These are phyloP conservation scores for Vigna hirtella DNA, from an alignment of 306 rosid species.

Conservation along the genomic window DNA sequence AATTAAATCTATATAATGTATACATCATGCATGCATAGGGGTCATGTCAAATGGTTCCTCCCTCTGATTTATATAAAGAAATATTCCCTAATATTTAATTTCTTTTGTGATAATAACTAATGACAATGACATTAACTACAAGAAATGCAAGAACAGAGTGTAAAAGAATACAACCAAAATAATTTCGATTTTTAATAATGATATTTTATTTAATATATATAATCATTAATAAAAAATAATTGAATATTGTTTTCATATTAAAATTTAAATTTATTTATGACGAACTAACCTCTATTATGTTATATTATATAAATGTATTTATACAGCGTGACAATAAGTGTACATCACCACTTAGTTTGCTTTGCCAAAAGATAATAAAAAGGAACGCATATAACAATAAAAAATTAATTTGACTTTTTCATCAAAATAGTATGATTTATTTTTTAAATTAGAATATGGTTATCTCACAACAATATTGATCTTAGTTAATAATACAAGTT, in stretches of 20 bases:
- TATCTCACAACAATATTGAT: no score
- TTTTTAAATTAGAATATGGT: no score
- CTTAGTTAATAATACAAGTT: no score
- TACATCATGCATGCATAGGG: not conserved
- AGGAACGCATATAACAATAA: not conserved
- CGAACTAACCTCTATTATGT: not conserved
- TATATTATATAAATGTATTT: not conserved
- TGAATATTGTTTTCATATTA: not conserved
- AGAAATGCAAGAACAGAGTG: not conserved
- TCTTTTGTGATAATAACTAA: not conserved
- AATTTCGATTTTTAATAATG: not conserved
- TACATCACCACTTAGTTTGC: not conserved
- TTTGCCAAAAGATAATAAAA: not conserved
- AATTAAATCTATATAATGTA: not conserved
- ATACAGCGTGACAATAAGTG: not conserved
- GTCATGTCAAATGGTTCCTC: slow-evolving; percentile 10
- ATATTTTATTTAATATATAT: not conserved
- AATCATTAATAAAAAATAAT: not conserved
- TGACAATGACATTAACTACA: slow-evolving; percentile 22
- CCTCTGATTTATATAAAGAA: slow-evolving; percentile 36
- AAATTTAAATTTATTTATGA: not conserved
- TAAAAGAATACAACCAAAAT: not conserved
- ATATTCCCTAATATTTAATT: slow-evolving; percentile 8
- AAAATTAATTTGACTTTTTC: not conserved
- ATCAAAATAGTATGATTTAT: not conserved